These are phyloP conservation scores for Lobosporangium transversale DNA, from an alignment of 192 early-diverging fungal genomes.

Conservation along the genomic window DNA sequence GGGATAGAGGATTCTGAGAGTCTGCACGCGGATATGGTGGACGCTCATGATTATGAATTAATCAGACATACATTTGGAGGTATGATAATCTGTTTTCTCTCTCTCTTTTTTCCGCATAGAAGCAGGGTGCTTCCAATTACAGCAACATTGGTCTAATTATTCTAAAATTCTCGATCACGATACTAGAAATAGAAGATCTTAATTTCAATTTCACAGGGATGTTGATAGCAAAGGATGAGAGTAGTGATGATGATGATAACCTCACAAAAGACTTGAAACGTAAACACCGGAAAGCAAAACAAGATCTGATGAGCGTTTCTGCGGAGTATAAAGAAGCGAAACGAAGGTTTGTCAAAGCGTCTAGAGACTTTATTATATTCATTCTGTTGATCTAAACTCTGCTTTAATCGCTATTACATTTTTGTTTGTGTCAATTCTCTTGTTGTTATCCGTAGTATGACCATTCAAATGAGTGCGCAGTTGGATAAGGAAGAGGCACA, in stretches of 20 bases:
- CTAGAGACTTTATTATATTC: background rate
- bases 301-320: constrained; percentile 8
- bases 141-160: too few species aligned
- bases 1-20: constrained; percentile 34
- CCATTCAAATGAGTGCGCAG: constrained; percentile 8
- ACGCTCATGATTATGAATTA: constrained; percentile 37
- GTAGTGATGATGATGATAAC: constrained; percentile 37
- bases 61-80: constrained; percentile 48
- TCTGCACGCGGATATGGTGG: constrained; percentile 33
- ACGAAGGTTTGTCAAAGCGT: background rate
- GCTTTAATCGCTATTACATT: too few species aligned
- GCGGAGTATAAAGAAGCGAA: constrained; percentile 25
- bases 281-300: constrained; percentile 22
- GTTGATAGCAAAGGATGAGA: constrained; percentile 27
- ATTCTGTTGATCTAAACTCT: background rate
- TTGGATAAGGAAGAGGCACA: constrained; percentile 36
- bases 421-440: too few species aligned
- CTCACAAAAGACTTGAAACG: constrained; percentile 36
- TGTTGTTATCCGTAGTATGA: constrained; percentile 11
- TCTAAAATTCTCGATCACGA: background rate
- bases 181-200: constrained; percentile 39
- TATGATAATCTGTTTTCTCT: constrained; percentile 11
- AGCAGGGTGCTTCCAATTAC: too few species aligned
- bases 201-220: constrained; percentile 33
- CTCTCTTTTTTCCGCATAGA: too few species aligned